Conservation (phyloP, 2,329 filamentous ascomycete genomes). For the Knufia petricola region DNA sequence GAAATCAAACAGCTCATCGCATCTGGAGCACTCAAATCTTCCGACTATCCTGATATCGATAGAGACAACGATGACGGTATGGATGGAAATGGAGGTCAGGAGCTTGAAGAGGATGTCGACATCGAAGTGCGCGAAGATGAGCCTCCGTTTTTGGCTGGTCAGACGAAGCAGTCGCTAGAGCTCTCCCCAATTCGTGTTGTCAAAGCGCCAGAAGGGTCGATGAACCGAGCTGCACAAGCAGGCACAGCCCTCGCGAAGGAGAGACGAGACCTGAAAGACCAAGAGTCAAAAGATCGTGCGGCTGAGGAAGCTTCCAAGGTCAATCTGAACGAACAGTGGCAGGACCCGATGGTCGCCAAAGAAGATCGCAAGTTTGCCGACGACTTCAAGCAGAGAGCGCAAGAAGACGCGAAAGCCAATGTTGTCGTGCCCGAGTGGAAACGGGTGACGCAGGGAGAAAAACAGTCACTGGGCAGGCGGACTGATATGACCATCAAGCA, state of each 20-base stretch:
- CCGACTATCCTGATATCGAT: constrained; percentile 88
- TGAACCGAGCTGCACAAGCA: constrained; percentile 93
- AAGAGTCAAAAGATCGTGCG: constrained; percentile 70
- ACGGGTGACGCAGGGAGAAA: constrained; percentile 66
- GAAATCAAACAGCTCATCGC: constrained; percentile 95
- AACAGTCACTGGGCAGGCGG: constrained; percentile 72
- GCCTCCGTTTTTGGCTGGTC: constrained; percentile 86
- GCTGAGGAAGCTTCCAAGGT: constrained; percentile 67
- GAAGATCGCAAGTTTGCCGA: constrained; percentile 81
- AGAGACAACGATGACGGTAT: constrained; percentile 87
- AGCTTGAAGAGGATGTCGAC: constrained; percentile 72
- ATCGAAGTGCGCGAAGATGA: constrained; percentile 96
- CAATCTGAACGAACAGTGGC: constrained; percentile 84
- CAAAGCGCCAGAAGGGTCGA: constrained; percentile 94
- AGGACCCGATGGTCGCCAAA: constrained; percentile 86
- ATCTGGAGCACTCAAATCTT: constrained; percentile 83
- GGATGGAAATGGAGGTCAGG: constrained; percentile 75
- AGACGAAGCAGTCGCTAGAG: constrained; percentile 93
- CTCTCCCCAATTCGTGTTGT: constrained; percentile 92
- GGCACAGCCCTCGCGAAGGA: constrained; percentile 84
- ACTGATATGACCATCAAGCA: constrained; percentile 91
- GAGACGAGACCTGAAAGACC: constrained; percentile 74
- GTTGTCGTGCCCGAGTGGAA: constrained; percentile 89
- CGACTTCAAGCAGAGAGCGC: constrained; percentile 63
- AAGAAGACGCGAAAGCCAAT: constrained; percentile 44